Base-by-base conservation (phyloP, 2,329 filamentous ascomycete genomes). In the Cercospora citrullina region DNA sequence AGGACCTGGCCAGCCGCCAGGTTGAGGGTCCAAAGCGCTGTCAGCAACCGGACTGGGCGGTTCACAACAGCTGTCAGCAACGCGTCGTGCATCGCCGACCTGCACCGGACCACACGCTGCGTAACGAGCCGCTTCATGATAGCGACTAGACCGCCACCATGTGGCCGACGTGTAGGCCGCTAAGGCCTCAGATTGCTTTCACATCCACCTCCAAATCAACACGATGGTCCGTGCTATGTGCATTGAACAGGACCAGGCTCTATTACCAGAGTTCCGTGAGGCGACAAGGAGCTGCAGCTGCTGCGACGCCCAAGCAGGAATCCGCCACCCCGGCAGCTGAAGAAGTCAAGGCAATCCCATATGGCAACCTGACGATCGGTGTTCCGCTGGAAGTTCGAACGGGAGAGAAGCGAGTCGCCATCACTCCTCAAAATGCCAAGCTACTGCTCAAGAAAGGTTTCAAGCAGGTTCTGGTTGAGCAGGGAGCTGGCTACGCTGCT, bases 391-490 rank as follows among this genome's bases (percentile, higher is more conserved):
- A 97, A 79, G 90, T 87, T n/a, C 93, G 87, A 74, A 87, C 89
- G 0, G 87, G 89, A 67, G 93, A 97, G 81, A 89, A 90, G 51
- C 91, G 93, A 61, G 93, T 96, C 14, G 92, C 93, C 31, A 85
- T 96, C 65, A 94, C 92, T 0, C 93, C 93, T 1, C 88, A 91
- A 71, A 96, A 96, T 81, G 91, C 93, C 16, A 86, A 89, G 1
- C 82, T 96, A 0, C 82, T 97, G 1, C 87, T 94, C 70, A 96
- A 96, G 79, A 96, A 96, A 79, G 93, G 93, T 36, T 95, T 93
- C 78, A 85, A 84, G 36, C 87, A 88, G 69, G 87, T 97, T 26
- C 81, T 96, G 2, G 86, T 97, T 42, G 91, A 96, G 81, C 87
- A 88, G 21, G 91, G 91, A 42, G 93, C 93, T n/a, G 93, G 93